Base-by-base conservation (phyloP, 352 stramenopile species). In the Phytophthora fragariaefolia region DNA sequence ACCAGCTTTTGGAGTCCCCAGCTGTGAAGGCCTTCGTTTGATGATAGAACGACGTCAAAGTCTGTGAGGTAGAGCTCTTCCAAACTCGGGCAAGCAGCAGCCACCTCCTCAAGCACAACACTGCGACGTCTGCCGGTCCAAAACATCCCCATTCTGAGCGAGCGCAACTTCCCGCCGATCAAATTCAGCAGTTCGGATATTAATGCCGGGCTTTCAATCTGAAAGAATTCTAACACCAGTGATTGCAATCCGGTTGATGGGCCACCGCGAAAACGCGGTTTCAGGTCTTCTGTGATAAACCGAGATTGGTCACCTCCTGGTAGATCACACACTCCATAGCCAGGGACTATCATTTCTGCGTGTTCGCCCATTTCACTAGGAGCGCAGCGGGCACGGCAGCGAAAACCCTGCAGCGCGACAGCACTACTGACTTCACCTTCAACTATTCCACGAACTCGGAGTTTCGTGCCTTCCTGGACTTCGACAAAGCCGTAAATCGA, bases 1-100 rank as follows among this genome's bases (percentile, higher is more conserved):
- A 20, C n/a, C 12, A 69, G 28, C 23, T 69, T 69, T 8, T 46
- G 62, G 20, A 69, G 10, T 3, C 54, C 27, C 62, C 62, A 69
- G 10, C 27, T 56, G 8, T n/a, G 30, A 7, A 69, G 8, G 0
- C 15, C 43, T 27, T 24, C 7, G 18, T 48, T 15, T 6, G 40
- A 26, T 26, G 18, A 27, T 15, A 48, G 20, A 48, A 26, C 4
- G n/a, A 27, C 32, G 2, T 63, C 43, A 23, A 63, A 69, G 13
- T 32, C 30, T 1, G 17, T 30, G 0, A 69, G 46, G 17, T 13
- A 8, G n/a, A 69, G 56, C 15, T 69, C 45, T 30, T 64, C 47
- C 0, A 69, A 27, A 4, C 40, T n/a, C 0, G 53, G 53, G n/a
- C 34, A 69, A 27, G 45, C 45, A 2, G 34, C 26, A 34, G 62